phyloP scores from a whole-genome alignment of 257 asterid genomes.

The Gardenia jasminoides region DNA sequence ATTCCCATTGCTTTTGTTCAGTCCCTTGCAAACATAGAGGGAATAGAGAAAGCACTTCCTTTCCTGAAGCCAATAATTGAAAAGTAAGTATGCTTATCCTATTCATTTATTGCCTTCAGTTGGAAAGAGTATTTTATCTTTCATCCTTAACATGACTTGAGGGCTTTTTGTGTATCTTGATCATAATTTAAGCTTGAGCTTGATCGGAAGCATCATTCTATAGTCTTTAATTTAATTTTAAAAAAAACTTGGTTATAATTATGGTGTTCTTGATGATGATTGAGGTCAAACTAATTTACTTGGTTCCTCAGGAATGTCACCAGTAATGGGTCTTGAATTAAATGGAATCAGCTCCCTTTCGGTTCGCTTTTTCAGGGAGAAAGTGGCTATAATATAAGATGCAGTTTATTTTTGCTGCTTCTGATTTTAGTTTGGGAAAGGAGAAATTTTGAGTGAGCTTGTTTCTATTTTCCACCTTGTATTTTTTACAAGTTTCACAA shows the following conservation, averaged over 20 bases:
- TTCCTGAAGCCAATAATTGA: conserved; percentile 64
- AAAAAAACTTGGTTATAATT: too few species aligned
- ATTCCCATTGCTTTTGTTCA: conserved; percentile 88
- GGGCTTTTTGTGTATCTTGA: neutral
- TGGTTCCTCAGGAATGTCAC: neutral
- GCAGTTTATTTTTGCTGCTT: neutral
- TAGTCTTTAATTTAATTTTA: too few species aligned
- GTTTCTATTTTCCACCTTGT: neutral
- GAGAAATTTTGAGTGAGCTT: neutral
- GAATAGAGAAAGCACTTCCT: conserved; percentile 62
- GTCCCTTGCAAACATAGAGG: conserved; percentile 81
- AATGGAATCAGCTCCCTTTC: neutral
- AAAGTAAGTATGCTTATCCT: conserved; percentile 43
- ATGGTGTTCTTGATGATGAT: neutral
- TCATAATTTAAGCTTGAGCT: too few species aligned
- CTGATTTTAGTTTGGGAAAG: neutral
- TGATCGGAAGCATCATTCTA: too few species aligned
- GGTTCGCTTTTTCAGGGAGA: neutral
- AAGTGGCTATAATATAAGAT: neutral
- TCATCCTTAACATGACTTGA: neutral
- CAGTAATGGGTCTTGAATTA: neutral
- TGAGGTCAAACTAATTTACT: neutral
- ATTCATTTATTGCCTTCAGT: neutral
- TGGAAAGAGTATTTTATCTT: neutral
- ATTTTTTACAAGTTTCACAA: neutral